phyloP scores from a whole-genome alignment of 306 rosid species.

The Alnus glutinosa region DNA sequence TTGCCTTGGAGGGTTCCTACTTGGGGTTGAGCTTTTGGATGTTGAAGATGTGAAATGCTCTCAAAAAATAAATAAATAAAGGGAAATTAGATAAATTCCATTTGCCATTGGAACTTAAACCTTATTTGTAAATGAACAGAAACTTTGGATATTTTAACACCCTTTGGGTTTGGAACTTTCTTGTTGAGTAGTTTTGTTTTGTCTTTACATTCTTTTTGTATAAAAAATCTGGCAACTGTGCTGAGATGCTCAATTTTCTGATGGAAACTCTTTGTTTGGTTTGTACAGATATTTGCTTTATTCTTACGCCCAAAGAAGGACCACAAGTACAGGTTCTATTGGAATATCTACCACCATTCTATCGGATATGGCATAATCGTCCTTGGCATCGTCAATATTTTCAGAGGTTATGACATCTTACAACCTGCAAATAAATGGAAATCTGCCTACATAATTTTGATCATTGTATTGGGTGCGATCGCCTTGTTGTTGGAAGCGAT shows the following conservation, averaged over 20 bases:
- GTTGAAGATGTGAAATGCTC: neutral
- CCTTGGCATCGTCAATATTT: conserved; percentile 67
- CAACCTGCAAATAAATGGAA: conserved; percentile 60
- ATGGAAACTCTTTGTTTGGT: conserved; percentile 11
- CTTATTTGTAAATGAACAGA: neutral
- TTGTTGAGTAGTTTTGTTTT: neutral
- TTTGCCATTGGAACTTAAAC: neutral
- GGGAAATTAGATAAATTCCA: neutral
- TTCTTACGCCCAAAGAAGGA: conserved; percentile 75
- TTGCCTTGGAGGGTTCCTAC: too few species aligned
- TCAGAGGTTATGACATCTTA: conserved; percentile 64
- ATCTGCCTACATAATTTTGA: conserved; percentile 40
- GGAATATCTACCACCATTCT: conserved; percentile 87
- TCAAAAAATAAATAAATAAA: neutral
- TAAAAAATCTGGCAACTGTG: neutral
- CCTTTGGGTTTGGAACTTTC: neutral
- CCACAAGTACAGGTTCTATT: conserved; percentile 61
- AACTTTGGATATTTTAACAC: neutral
- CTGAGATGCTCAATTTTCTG: conserved; percentile 5
- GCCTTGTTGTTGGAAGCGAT: conserved; percentile 62
- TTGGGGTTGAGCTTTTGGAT: neutral
- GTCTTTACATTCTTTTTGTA: neutral
- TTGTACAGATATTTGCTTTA: conserved; percentile 67
- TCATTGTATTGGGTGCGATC: conserved; percentile 49
- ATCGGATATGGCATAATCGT: conserved; percentile 59